A percentile compares a stretch with the other conserved stretches of the same genome.
Evolutionary conservation across 305 asterid genomes (phyloP).

Genomic region (Fraxinus paxiana): DNA sequence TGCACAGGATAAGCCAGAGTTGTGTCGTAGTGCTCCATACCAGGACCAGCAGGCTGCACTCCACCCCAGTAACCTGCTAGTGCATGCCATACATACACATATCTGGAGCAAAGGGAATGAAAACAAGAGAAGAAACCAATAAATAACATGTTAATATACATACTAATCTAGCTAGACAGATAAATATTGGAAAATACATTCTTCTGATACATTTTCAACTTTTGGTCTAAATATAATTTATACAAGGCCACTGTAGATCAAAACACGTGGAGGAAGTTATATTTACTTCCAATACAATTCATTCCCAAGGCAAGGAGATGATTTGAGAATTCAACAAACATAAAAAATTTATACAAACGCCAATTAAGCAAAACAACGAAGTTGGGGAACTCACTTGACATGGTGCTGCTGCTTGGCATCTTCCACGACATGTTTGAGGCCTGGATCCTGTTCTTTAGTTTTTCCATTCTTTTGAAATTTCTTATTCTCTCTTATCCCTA

Average conservation of each 20-base stretch:
- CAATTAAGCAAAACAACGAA: neutral
- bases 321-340: neutral
- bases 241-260: neutral
- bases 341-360: neutral
- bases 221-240: neutral
- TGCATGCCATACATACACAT: slow-evolving; percentile 88
- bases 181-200: neutral
- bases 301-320: neutral
- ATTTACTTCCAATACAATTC: neutral
- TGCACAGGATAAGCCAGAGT: slow-evolving; percentile 83
- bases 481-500: slow-evolving; percentile 79
- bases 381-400: slow-evolving; percentile 57
- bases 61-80: slow-evolving; percentile 99
- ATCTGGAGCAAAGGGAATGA: slow-evolving; percentile 34
- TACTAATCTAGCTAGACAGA: neutral
- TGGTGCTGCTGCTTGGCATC: slow-evolving; percentile 62
- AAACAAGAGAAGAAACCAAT: neutral
- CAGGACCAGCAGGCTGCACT: slow-evolving; percentile 81
- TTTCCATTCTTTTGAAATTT: slow-evolving; percentile 65
- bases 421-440: slow-evolving; percentile 66
- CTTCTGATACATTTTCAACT: neutral
- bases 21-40: slow-evolving; percentile 87
- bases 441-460: slow-evolving; percentile 54
- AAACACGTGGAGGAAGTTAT: neutral
- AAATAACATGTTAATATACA: neutral